Evolutionary conservation across 192 early-diverging fungal genomes (phyloP).

Genomic region (Ambispora gerdemannii): DNA sequence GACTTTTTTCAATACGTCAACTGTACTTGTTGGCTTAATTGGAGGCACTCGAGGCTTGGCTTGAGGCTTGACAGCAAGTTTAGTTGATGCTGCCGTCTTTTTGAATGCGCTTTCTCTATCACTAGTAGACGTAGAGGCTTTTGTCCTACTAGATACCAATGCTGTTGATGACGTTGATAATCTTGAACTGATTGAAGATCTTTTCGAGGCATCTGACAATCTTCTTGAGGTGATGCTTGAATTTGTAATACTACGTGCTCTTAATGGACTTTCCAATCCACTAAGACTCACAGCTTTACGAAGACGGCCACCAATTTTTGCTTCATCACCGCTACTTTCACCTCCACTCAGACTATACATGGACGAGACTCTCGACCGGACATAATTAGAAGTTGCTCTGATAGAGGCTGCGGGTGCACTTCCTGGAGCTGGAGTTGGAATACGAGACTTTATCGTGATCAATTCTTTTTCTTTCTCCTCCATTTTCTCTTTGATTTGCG

Average conservation of each 20-base stretch:
- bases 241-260: neutral
- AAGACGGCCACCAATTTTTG: conserved; percentile 13
- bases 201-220: neutral
- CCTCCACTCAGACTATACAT: conserved; percentile 18
- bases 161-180: neutral
- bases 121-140: neutral
- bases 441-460: conserved; percentile 22
- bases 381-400: neutral
- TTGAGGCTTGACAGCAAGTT: neutral
- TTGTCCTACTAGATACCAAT: too few relatives aligned
- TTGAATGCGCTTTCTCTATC: neutral
- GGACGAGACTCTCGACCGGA: neutral
- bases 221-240: neutral
- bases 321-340: conserved; percentile 28
- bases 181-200: neutral
- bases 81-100: neutral
- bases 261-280: neutral
- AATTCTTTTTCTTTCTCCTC: conserved; percentile 29
- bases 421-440: conserved; percentile 9
- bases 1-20: neutral
- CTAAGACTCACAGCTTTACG: conserved; percentile 13
- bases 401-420: neutral
- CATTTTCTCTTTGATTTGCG: conserved; percentile 30
- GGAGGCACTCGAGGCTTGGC: neutral
- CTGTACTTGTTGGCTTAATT: neutral